Conservation (phyloP, 2,329 filamentous ascomycete species). For the Zymoseptoria ardabiliae region DNA sequence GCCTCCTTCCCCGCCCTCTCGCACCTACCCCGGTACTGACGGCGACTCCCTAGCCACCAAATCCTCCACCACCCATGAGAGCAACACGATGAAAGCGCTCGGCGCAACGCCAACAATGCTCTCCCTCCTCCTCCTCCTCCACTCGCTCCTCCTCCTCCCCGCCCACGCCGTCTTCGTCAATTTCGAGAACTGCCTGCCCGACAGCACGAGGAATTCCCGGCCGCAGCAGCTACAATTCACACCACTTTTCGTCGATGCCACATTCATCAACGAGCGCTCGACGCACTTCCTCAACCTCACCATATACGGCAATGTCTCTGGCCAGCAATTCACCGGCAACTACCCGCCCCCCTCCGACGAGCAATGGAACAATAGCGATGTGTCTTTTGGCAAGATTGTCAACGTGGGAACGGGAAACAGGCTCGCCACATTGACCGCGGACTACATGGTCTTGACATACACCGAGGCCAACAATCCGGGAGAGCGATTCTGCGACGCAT, state of each 20-base stretch:
- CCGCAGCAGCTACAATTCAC: conserved; percentile 67
- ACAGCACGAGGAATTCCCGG: conserved; percentile 50
- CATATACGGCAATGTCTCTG: conserved; percentile 86
- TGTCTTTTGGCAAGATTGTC: conserved; percentile 69
- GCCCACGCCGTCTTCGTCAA: conserved; percentile 59
- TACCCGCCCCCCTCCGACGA: conserved; percentile 56
- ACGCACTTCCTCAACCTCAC: conserved; percentile 65
- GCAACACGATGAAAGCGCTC: conserved; percentile 16
- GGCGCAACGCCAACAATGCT: conserved; percentile 8
- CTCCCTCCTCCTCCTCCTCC: conserved; percentile 21
- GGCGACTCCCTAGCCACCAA: neutral
- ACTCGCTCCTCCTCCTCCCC: conserved; percentile 39
- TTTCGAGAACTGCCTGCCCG: conserved; percentile 75
- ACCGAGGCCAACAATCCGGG: conserved; percentile 52
- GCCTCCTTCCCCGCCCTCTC: neutral
- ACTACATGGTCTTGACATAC: conserved; percentile 70
- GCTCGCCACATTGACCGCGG: conserved; percentile 65
- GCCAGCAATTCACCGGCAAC: conserved; percentile 50
- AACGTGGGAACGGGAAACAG: conserved; percentile 55
- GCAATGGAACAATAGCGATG: conserved; percentile 54
- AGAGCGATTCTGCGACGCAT: conserved; percentile 57
- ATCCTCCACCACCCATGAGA: neutral
- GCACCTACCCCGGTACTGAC: neutral
- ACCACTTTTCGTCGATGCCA: conserved; percentile 66
- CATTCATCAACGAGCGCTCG: conserved; percentile 49